phyloP scores from a whole-genome alignment of 2,329 filamentous ascomycete genomes.

The Colletotrichum liaoningense region DNA sequence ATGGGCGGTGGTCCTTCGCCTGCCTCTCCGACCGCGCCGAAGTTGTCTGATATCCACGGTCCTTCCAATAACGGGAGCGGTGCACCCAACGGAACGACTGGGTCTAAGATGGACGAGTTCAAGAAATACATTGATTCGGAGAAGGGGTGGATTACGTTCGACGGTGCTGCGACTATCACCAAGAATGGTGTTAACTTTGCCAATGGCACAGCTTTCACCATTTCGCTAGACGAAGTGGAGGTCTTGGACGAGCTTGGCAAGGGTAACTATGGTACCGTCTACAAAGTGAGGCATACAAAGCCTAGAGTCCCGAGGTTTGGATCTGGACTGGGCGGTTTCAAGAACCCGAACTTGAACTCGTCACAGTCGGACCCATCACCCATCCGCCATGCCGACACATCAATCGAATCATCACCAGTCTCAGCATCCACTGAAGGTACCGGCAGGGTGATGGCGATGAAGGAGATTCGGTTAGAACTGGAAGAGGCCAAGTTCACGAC shows the following conservation, averaged over 20 bases:
- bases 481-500: constrained; percentile 97
- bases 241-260: constrained; percentile 94
- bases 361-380: constrained; percentile 50
- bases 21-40: constrained; percentile 50
- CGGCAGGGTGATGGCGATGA: constrained; percentile 97
- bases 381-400: constrained; percentile 43
- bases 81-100: constrained; percentile 52
- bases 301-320: constrained; percentile 68
- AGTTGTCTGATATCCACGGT: constrained; percentile 27
- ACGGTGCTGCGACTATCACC: constrained; percentile 90
- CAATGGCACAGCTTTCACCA: constrained; percentile 88
- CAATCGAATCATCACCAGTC: constrained; percentile 42
- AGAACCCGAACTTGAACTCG: constrained; percentile 51
- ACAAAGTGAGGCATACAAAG: constrained; percentile 91
- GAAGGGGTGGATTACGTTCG: constrained; percentile 91
- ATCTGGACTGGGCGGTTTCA: constrained; percentile 64
- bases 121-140: constrained; percentile 90
- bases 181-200: constrained; percentile 92
- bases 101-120: constrained; percentile 68
- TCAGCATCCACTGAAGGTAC: constrained; percentile 52
- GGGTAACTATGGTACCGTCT: constrained; percentile 98
- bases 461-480: constrained; percentile 94
- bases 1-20: constrained; percentile 49
- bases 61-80: constrained; percentile 13
- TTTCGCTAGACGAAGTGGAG: constrained; percentile 95